Evolutionary conservation across 371 early-diverging fungal genomes (phyloP).

Genomic region (Lichtheimia ramosa): DNA sequence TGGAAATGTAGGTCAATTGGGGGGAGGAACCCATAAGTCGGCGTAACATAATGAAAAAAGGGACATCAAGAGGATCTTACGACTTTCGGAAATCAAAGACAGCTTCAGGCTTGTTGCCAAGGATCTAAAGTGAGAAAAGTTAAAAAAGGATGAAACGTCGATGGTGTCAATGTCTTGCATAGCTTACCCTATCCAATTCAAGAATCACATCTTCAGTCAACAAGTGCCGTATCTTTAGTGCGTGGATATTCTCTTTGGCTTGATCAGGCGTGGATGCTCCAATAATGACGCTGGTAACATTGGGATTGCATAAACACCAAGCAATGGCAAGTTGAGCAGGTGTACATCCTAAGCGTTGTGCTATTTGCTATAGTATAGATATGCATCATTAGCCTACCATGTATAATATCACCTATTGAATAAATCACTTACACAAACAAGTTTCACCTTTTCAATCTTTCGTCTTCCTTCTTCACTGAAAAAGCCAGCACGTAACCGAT

Average conservation of each 20-base stretch:
- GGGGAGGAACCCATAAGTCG: no score
- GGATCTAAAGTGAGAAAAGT: slow-evolving; percentile 30
- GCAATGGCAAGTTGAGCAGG: slow-evolving; percentile 81
- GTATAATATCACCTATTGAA: neutral
- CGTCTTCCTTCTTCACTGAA: slow-evolving; percentile 66
- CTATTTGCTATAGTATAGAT: slow-evolving; percentile 53
- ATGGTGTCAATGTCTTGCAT: neutral
- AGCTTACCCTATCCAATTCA: slow-evolving; percentile 59
- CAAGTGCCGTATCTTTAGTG: slow-evolving; percentile 56
- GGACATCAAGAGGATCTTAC: neutral
- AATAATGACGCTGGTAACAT: slow-evolving; percentile 63
- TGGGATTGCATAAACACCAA: slow-evolving; percentile 74
- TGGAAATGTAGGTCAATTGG: no score
- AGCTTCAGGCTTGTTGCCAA: slow-evolving; percentile 72
- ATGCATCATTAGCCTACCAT: neutral
- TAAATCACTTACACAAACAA: slow-evolving; percentile 44
- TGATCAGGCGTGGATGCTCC: slow-evolving; percentile 76
- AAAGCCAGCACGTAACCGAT: slow-evolving; percentile 58
- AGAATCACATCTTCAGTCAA: slow-evolving; percentile 70
- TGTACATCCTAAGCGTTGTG: slow-evolving; percentile 66
- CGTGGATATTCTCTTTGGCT: slow-evolving; percentile 74
- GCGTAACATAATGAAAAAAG: no score
- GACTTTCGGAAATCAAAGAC: slow-evolving; percentile 66
- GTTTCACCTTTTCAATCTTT: slow-evolving; percentile 51
- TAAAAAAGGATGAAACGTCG: neutral